These are phyloP conservation scores for Neobulgaria alba DNA, from an alignment of 2,329 filamentous ascomycete genomes.

Conservation along the genomic window DNA sequence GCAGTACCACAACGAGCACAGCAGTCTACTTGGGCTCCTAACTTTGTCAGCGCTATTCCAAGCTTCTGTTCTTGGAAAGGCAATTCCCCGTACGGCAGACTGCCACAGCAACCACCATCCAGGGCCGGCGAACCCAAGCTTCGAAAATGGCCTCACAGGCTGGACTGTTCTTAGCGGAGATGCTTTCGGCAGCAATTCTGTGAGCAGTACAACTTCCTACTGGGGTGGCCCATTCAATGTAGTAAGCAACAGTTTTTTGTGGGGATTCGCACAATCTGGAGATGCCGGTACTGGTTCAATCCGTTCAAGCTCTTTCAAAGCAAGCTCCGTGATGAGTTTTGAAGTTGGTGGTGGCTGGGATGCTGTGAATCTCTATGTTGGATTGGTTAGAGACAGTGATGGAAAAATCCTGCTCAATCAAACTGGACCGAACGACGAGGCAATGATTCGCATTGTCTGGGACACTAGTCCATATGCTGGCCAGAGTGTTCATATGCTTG, in stretches of 20 bases:
- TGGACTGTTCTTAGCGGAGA: no score
- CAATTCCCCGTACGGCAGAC: no score
- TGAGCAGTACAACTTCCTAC: no score
- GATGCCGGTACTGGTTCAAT: conserved; percentile 24
- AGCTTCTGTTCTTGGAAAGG: no score
- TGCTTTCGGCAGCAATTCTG: no score
- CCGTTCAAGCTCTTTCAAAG: conserved; percentile 25
- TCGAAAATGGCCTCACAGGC: no score
- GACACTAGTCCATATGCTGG: conserved; percentile 27
- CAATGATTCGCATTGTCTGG: conserved; percentile 27
- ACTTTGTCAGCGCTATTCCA: no score
- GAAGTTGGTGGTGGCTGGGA: conserved; percentile 29
- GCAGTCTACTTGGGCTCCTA: no score
- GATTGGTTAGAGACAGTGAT: conserved; percentile 24
- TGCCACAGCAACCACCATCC: no score
- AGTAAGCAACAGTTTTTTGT: conserved; percentile 21
- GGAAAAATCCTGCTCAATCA: conserved; percentile 23
- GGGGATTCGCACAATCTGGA: conserved; percentile 22
- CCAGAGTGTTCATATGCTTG: conserved; percentile 14
- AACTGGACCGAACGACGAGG: conserved; percentile 27
- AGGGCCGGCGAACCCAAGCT: no score
- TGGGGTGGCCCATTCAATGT: conserved; percentile 27
- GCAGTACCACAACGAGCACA: no score
- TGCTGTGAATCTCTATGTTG: conserved; percentile 25
- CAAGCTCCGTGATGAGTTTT: conserved; percentile 27